These are phyloP conservation scores for Spathaspora sp. DNA, from an alignment of 805 yeast species.

Conservation along the genomic window DNA sequence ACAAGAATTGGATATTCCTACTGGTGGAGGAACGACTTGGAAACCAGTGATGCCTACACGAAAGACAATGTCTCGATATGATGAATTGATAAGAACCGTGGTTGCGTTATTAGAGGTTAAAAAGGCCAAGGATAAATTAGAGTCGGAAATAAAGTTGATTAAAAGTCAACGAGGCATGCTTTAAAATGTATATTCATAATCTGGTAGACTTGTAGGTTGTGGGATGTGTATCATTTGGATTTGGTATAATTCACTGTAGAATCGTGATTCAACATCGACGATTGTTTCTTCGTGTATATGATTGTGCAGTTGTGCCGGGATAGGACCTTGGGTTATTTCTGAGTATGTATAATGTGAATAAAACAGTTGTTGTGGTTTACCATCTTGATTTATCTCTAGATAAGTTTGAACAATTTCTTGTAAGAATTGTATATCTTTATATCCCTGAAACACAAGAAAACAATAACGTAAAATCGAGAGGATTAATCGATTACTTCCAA, in stretches of 20 bases:
- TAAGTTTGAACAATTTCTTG: background rate
- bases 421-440: conserved; percentile 20
- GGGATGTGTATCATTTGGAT: background rate
- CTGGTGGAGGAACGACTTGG: conserved; percentile 45
- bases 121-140: conserved; percentile 81
- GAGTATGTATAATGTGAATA: background rate
- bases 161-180: conserved; percentile 34
- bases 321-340: background rate
- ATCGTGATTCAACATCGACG: background rate
- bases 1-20: conserved; percentile 76
- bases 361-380: background rate
- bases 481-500: background rate
- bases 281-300: background rate
- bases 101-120: conserved; percentile 76
- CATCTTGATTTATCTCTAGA: background rate
- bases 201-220: background rate
- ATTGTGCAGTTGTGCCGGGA: background rate
- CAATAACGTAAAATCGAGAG: conserved; percentile 21
- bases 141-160: conserved; percentile 59
- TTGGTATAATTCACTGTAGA: background rate
- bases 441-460: conserved; percentile 29
- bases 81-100: conserved; percentile 65
- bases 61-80: conserved; percentile 71
- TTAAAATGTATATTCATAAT: conserved; percentile 5
- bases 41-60: conserved; percentile 89